A percentile compares a stretch with the other conserved stretches of the same genome.
Evolutionary conservation across 2,329 filamentous ascomycete genomes (phyloP).

Genomic region (Bimuria novae-zelandiae): DNA sequence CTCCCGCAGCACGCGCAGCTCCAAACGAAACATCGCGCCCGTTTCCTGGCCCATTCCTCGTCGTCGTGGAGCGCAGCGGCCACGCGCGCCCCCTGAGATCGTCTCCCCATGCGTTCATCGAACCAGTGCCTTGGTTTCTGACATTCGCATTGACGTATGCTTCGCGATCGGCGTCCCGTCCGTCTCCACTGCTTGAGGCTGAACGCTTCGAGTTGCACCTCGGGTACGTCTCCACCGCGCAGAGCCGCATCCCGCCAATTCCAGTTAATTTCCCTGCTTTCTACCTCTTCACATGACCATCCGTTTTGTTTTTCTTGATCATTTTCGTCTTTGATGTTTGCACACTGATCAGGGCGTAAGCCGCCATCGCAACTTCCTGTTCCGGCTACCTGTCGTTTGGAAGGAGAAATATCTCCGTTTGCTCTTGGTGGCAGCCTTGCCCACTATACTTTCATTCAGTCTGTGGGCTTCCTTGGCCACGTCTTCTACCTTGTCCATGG

Average conservation of each 20-base stretch:
- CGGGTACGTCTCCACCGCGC: slow-evolving; percentile 44
- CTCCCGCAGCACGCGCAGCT: background rate
- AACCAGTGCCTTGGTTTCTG: slow-evolving; percentile 25
- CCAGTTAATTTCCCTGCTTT: slow-evolving; percentile 13
- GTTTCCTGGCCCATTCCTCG: background rate
- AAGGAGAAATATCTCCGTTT: slow-evolving; percentile 5
- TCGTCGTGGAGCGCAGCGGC: slow-evolving; percentile 6
- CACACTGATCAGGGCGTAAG: background rate
- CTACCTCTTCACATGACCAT: slow-evolving; percentile 15
- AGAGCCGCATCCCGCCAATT: slow-evolving; percentile 34
- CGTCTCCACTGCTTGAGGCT: slow-evolving; percentile 45
- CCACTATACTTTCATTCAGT: slow-evolving; percentile 8
- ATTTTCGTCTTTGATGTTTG: slow-evolving; percentile 5
- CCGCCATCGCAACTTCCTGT: slow-evolving; percentile 17
- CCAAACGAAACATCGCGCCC: background rate
- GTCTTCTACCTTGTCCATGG: slow-evolving; percentile 9
- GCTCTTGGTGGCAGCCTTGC: slow-evolving; percentile 21
- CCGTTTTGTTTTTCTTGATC: slow-evolving; percentile 9
- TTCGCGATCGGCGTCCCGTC: slow-evolving; percentile 37
- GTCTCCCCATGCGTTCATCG: slow-evolving; percentile 25
- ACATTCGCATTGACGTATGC: slow-evolving; percentile 18
- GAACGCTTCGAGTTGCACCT: slow-evolving; percentile 43
- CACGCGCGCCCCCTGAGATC: slow-evolving; percentile 18
- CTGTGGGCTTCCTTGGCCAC: slow-evolving; percentile 14
- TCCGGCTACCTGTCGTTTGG: slow-evolving; percentile 17